These are phyloP conservation scores for Turnera subulata DNA, from an alignment of 345 rosid genomes.

Conservation along the genomic window DNA sequence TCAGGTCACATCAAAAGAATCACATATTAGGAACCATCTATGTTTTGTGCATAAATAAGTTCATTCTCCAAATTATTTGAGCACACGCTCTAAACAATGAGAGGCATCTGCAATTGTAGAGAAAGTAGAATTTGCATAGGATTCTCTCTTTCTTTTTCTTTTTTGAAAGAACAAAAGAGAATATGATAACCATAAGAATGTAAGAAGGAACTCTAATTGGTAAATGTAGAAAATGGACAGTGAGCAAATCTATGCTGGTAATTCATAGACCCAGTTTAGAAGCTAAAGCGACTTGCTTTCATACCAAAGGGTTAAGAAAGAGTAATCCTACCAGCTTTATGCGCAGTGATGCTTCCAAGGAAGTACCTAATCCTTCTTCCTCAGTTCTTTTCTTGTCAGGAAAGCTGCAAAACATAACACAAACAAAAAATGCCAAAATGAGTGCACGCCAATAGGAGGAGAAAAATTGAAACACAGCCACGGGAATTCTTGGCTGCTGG, in stretches of 20 bases:
- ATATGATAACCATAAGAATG: too few species aligned
- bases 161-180: too few species aligned
- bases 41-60: too few species aligned
- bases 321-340: conserved; percentile 58
- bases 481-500: too few species aligned
- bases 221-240: conserved; percentile 2
- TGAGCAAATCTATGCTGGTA: too few species aligned
- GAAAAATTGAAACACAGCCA: conserved; percentile 16
- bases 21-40: background rate
- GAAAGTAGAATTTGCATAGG: too few species aligned
- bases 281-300: too few species aligned
- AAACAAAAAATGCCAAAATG: conserved; percentile 28
- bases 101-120: too few species aligned
- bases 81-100: too few species aligned
- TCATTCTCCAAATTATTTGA: too few species aligned
- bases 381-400: conserved; percentile 57
- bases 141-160: too few species aligned
- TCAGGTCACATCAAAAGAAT: conserved; percentile 22
- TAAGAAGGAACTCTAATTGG: background rate
- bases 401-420: conserved; percentile 56
- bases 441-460: conserved; percentile 16
- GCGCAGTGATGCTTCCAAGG: conserved; percentile 46
- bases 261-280: too few species aligned
- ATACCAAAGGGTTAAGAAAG: conserved; percentile 13
- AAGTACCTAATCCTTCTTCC: conserved; percentile 41